phyloP scores from a whole-genome alignment of 78 protist species.

The Dictyostelium firmibasis region DNA sequence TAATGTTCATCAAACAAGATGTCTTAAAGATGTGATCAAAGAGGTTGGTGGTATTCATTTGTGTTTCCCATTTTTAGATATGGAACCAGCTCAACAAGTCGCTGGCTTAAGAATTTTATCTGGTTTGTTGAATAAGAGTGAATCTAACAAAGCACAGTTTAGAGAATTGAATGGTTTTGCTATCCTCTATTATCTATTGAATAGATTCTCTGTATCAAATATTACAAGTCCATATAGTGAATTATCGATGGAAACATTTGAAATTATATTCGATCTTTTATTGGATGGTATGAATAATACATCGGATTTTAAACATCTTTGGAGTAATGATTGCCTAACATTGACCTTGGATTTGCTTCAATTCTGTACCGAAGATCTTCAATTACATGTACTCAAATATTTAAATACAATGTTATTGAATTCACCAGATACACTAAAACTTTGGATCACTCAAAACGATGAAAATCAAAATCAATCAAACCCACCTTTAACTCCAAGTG shows the following conservation, averaged over 20 bases:
- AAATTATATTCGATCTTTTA: constrained; percentile 46
- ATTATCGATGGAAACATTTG: constrained; percentile 75
- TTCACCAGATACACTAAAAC: constrained; percentile 48
- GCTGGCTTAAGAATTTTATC: constrained; percentile 70
- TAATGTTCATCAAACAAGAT: constrained; percentile 75
- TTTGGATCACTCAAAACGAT: constrained; percentile 34
- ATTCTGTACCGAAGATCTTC: constrained; percentile 55
- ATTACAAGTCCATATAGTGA: neutral
- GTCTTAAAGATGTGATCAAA: constrained; percentile 73
- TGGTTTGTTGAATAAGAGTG: constrained; percentile 70
- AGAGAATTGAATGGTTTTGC: constrained; percentile 76
- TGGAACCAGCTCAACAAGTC: constrained; percentile 81
- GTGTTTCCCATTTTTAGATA: constrained; percentile 69
- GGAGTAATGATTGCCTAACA: constrained; percentile 63
- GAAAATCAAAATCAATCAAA: neutral
- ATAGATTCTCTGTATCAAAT: constrained; percentile 9
- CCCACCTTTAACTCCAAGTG: neutral
- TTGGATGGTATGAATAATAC: constrained; percentile 67
- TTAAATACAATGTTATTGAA: constrained; percentile 49
- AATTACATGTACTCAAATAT: constrained; percentile 52
- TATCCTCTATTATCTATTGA: constrained; percentile 43
- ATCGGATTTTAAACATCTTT: constrained; percentile 30
- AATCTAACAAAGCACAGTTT: constrained; percentile 63
- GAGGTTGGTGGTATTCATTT: constrained; percentile 80
- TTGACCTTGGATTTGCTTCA: constrained; percentile 36